Evolutionary conservation across 1,284 basidiomycete species (phyloP), one percentile per base, ranked within the genome.

Genomic region (Ceratobasidium sp.): DNA sequence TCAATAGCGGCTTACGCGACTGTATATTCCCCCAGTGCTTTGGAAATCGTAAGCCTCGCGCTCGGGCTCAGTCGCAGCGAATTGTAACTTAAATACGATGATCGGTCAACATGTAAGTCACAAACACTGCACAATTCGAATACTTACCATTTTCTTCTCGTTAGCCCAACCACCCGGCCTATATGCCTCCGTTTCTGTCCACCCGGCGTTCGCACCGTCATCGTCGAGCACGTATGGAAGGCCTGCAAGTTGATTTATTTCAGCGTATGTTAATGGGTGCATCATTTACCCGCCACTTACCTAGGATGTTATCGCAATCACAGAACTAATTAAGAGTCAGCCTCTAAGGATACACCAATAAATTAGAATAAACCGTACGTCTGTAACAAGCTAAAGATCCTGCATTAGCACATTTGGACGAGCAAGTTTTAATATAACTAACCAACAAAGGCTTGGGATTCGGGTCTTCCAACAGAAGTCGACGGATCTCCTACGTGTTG

Each of bases 11-110:
- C 38, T 43, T 32, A 61, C 58, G 38, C 41, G 43, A 23, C 38
- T 61, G 41, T 23, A 61, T 1, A 61, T 21, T 30, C 58, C 58
- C n/a, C 23, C 58, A n/a, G 41, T 28, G 58, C 58, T 61, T 16
- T 41, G 3, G n/a, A 41, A 61, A 8, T 6, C 38, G 16, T 61
- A 30, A 41, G 58, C 43, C 6, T 0, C 7, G 21, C 26, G 23
- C 11, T 4, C 7, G 13, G 23, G 23, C 26, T 23, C 35, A 5
- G 58, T 61, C n/a, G 58, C 32, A 6, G 58, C 58, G 44, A 46
- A 61, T 16, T 61, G 58, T 18, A 61, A n/a, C 58, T 61, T 32
- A 18, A 44, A n/a, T 28, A 14, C 4, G 2, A 21, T 3, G 7
- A 23, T n/a, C 14, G 21, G 13, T 32, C n/a, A 55, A 18, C 30